phyloP scores from a whole-genome alignment of 768 basidiomycete species.

The Terana coerulea region DNA sequence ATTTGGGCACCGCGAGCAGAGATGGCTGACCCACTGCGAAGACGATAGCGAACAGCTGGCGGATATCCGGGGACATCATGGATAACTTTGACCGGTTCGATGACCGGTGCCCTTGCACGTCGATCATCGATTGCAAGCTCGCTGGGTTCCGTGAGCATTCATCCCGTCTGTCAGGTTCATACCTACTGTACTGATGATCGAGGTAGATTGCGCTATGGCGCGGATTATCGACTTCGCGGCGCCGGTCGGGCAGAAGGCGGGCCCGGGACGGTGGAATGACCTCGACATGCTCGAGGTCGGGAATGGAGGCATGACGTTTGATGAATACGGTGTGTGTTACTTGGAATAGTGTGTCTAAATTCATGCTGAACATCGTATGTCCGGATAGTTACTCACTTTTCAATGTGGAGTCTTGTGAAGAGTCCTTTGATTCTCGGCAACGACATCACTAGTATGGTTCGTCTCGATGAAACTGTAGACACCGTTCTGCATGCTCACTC shows the following conservation, averaged over 20 bases:
- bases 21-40: neutral
- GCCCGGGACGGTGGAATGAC: slow-evolving; percentile 33
- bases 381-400: slow-evolving; percentile 37
- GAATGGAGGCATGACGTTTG: slow-evolving; percentile 36
- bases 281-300: slow-evolving; percentile 38
- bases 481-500: neutral
- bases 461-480: neutral
- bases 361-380: too few species aligned
- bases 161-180: neutral
- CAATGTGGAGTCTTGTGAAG: slow-evolving; percentile 40
- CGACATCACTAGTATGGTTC: slow-evolving; percentile 35
- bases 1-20: neutral
- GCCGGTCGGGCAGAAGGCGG: slow-evolving; percentile 32
- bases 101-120: slow-evolving; percentile 34
- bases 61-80: slow-evolving; percentile 29
- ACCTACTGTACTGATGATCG: too few species aligned
- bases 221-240: slow-evolving; percentile 36
- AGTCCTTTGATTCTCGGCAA: slow-evolving; percentile 40
- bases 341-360: too few species aligned
- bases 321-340: slow-evolving; percentile 37
- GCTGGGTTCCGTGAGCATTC: slow-evolving; percentile 32
- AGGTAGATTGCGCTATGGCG: slow-evolving; percentile 27
- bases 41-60: slow-evolving; percentile 29
- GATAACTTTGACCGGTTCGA: slow-evolving; percentile 32
- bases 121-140: slow-evolving; percentile 34